Conservation (phyloP, 179 eudicot species). For the Nepenthes alata region DNA sequence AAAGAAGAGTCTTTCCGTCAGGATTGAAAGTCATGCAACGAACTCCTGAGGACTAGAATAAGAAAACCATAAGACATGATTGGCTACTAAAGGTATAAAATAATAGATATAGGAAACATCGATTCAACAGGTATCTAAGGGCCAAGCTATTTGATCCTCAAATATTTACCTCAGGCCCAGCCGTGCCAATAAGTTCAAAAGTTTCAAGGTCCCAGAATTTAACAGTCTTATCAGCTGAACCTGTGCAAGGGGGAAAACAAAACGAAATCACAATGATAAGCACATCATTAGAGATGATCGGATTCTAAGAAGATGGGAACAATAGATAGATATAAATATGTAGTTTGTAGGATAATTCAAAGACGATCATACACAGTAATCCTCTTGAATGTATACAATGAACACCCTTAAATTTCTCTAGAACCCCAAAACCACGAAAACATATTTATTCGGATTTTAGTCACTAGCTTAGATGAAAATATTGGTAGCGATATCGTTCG, state of each 20-base stretch:
- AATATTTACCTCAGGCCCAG: constrained; percentile 84
- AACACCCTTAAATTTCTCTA: background rate
- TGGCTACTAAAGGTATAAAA: background rate
- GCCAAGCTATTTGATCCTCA: background rate
- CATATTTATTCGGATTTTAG: too few relatives aligned
- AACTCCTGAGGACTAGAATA: constrained; percentile 76
- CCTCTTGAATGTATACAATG: background rate
- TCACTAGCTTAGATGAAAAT: too few relatives aligned
- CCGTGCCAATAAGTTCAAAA: constrained; percentile 91
- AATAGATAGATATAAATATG: background rate
- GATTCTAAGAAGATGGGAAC: background rate
- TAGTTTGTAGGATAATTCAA: background rate
- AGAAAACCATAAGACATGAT: constrained; percentile 5
- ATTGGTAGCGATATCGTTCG: too few relatives aligned
- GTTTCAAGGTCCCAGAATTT: constrained; percentile 99
- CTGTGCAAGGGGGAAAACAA: constrained; percentile 24
- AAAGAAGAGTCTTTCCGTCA: constrained; percentile 86
- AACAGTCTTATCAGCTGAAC: constrained; percentile 91
- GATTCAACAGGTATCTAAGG: background rate
- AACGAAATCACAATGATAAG: background rate
- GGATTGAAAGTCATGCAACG: constrained; percentile 92
- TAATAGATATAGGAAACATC: background rate
- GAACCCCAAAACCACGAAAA: too few relatives aligned
- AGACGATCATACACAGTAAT: background rate
- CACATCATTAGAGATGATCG: background rate